phyloP scores from a whole-genome alignment of 2,329 filamentous ascomycete genomes.

The Endocalyx cinctus region DNA sequence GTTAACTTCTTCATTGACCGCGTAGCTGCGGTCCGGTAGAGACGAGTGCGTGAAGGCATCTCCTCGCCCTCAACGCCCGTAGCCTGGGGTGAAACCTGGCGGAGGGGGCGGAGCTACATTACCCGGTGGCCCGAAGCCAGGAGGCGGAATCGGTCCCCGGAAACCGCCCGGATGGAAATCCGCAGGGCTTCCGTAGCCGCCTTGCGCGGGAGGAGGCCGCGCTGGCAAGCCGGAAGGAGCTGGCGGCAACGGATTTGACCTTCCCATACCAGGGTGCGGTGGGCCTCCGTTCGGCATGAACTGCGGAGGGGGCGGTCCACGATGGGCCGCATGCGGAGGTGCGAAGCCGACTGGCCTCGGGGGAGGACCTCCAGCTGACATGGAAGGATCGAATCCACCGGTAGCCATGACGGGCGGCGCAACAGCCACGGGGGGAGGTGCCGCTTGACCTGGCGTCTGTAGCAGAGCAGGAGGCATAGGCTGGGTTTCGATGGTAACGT shows the following conservation, averaged over 20 bases:
- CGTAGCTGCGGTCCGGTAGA: too few relatives aligned
- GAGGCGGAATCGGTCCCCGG: conserved; percentile 37
- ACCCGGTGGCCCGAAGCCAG: conserved; percentile 39
- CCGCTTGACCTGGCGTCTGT: conserved; percentile 27
- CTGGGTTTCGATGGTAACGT: conserved; percentile 78
- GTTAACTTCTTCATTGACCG: too few relatives aligned
- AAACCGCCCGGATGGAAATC: conserved; percentile 43
- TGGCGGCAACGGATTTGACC: conserved; percentile 44
- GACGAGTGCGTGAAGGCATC: too few relatives aligned
- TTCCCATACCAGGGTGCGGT: conserved; percentile 23
- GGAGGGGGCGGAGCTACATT: conserved; percentile 20
- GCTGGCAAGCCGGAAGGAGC: conserved; percentile 58
- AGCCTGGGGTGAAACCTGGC: conserved; percentile 24
- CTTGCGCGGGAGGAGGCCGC: conserved; percentile 64
- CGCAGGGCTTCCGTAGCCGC: conserved; percentile 62
- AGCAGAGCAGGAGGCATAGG: conserved; percentile 72
- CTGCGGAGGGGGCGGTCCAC: conserved; percentile 25
- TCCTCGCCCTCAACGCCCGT: conserved; percentile 23
- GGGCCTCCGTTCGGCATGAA: conserved; percentile 36
- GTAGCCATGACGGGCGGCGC: conserved; percentile 23
- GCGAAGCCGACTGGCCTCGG: conserved; percentile 34
- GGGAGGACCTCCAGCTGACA: conserved; percentile 31
- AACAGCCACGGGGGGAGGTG: conserved; percentile 17
- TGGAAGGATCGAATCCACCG: conserved; percentile 20
- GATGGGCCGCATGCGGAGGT: conserved; percentile 21